These are phyloP conservation scores for Halophytophthora batemanensis DNA, from an alignment of 352 stramenopile genomes.

Conservation along the genomic window DNA sequence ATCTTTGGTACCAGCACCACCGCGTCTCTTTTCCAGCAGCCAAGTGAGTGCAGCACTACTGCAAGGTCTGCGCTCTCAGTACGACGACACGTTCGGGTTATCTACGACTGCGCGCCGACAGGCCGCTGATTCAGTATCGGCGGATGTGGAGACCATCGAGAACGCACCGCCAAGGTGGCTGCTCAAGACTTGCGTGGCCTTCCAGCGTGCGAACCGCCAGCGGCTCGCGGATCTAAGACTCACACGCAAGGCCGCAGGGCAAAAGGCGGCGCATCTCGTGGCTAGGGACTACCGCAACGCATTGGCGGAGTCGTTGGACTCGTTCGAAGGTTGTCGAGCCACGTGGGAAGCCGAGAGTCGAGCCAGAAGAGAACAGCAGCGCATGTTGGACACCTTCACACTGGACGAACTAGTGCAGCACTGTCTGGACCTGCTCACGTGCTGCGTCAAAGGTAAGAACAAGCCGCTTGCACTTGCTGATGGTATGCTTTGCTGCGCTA, in stretches of 20 bases:
- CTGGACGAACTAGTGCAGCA: conserved; percentile 43
- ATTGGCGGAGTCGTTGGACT: conserved; percentile 26
- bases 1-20: conserved; percentile 1
- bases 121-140: conserved; percentile 1
- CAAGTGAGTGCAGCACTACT: conserved; percentile 57
- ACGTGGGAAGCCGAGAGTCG: conserved; percentile 44
- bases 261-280: conserved; percentile 43
- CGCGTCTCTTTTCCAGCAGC: conserved; percentile 24
- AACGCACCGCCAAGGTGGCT: conserved; percentile 52
- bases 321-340: conserved; percentile 47
- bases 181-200: conserved; percentile 47
- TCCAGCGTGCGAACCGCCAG: conserved; percentile 58
- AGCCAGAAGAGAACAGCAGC: conserved; percentile 19
- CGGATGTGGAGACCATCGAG: neutral
- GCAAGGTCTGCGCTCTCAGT: conserved; percentile 47
- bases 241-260: conserved; percentile 26
- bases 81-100: conserved; percentile 63
- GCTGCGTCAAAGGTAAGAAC: conserved; percentile 48
- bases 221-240: conserved; percentile 39
- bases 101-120: conserved; percentile 32
- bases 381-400: conserved; percentile 25
- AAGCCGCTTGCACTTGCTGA: too few species aligned
- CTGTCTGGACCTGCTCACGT: conserved; percentile 51
- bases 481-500: too few species aligned
- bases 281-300: conserved; percentile 43